A percentile compares a stretch with the other conserved stretches of the same genome.
These are phyloP conservation scores for Boletales sp. DNA, from an alignment of 768 basidiomycete species.

Conservation along the genomic window DNA sequence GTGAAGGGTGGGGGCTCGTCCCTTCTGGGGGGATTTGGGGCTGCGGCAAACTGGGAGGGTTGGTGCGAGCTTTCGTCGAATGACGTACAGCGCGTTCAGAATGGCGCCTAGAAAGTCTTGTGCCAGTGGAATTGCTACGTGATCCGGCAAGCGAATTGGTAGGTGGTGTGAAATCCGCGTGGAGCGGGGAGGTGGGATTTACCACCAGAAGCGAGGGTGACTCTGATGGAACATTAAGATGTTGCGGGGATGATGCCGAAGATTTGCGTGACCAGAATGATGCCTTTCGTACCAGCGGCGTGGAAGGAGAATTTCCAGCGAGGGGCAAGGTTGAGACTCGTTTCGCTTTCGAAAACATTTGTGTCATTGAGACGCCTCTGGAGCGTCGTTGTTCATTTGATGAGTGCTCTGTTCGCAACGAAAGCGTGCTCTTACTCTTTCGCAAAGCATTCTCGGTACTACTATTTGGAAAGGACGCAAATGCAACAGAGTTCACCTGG, in stretches of 20 bases:
- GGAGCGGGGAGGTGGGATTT: constrained; percentile 43
- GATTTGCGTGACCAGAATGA: constrained; percentile 67
- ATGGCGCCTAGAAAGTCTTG: constrained; percentile 43
- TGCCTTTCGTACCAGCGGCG: constrained; percentile 48
- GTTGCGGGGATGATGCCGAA: constrained; percentile 33
- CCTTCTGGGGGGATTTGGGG: constrained; percentile 1
- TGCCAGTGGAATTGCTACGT: constrained; percentile 17
- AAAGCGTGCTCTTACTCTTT: constrained; percentile 52
- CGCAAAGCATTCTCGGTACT: constrained; percentile 32
- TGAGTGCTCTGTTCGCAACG: constrained; percentile 14
- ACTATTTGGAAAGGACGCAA: constrained; percentile 25
- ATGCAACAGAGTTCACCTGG: constrained; percentile 49
- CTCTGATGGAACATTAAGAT: constrained; percentile 27
- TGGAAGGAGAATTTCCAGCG: constrained; percentile 26
- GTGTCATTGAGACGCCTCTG: constrained; percentile 58
- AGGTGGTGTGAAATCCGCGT: constrained; percentile 28
- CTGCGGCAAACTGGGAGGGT: constrained; percentile 12
- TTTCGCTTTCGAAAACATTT: constrained; percentile 40
- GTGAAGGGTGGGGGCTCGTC: constrained; percentile 13
- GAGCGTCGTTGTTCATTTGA: constrained; percentile 31
- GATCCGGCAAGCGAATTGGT: constrained; percentile 15
- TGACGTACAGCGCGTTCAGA: constrained; percentile 32
- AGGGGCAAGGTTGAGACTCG: constrained; percentile 37
- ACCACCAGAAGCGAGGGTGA: constrained; percentile 37
- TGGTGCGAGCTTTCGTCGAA: constrained; percentile 5